A percentile compares a stretch with the other conserved stretches of the same genome.
Evolutionary conservation across 2,329 filamentous ascomycete genomes (phyloP).

Genomic region (Beauveria varroae): DNA sequence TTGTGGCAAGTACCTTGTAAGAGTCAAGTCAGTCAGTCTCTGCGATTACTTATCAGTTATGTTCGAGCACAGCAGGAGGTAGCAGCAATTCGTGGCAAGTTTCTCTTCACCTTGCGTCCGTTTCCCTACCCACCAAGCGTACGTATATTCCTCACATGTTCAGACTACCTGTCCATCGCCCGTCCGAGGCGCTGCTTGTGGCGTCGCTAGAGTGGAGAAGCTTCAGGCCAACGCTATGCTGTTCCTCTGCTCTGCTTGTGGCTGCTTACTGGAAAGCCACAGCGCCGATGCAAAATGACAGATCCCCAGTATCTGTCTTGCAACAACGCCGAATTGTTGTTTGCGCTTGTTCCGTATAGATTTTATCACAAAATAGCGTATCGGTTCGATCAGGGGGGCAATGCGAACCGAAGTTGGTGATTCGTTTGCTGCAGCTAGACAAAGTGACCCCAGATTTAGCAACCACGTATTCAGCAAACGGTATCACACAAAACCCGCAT

Average conservation of each 20-base stretch:
- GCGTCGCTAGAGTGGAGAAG: neutral
- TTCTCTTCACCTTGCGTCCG: neutral
- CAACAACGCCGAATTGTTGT: neutral
- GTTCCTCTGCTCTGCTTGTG: neutral
- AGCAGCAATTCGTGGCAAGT: neutral
- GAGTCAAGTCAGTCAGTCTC: neutral
- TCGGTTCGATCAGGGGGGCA: neutral
- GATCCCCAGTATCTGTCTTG: neutral
- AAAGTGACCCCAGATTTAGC: slow-evolving; percentile 2
- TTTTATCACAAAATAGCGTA: neutral
- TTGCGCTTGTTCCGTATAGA: slow-evolving; percentile 1
- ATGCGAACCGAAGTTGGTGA: slow-evolving; percentile 1
- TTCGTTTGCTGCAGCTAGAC: slow-evolving; percentile 10
- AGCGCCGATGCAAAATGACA: neutral
- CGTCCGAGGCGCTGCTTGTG: neutral
- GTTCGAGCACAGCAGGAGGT: neutral
- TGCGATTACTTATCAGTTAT: neutral
- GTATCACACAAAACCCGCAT: neutral
- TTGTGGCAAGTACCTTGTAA: neutral
- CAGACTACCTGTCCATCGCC: neutral
- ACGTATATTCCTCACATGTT: neutral
- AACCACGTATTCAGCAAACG: neutral
- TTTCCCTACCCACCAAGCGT: too few relatives aligned
- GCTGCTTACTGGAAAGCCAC: neutral
- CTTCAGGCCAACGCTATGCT: neutral